Evolutionary conservation across 176 grass and related monocot genomes (phyloP).

Genomic region (Eleusine coracana): DNA sequence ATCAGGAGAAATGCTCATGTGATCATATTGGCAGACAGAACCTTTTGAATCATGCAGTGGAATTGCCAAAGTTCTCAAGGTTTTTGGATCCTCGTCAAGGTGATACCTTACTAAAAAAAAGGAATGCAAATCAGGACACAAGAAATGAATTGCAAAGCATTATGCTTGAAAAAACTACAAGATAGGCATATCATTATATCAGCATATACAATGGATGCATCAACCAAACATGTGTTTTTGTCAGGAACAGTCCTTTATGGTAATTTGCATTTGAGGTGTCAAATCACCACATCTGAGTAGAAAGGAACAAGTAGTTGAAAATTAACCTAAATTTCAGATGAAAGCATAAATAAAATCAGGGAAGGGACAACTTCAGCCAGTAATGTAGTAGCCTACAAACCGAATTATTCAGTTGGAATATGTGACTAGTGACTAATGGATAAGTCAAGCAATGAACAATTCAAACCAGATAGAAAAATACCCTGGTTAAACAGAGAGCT

Average conservation of each 20-base stretch:
- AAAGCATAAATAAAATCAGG: conserved; percentile 11
- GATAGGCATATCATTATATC: not conserved
- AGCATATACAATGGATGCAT: conserved; percentile 20
- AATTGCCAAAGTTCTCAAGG: conserved; percentile 76
- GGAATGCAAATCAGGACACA: conserved; percentile 15
- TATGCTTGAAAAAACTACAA: not conserved
- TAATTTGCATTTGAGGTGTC: conserved; percentile 9
- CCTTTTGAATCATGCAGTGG: conserved; percentile 83
- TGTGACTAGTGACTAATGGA: conserved; percentile 5
- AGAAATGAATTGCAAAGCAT: conserved; percentile 2
- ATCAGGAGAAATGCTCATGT: conserved; percentile 80
- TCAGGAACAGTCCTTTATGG: not conserved
- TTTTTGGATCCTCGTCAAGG: conserved; percentile 97
- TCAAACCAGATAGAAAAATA: not conserved
- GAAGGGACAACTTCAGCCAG: not conserved
- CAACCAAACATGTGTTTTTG: not conserved
- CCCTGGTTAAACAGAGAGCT: not conserved
- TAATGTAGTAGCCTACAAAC: not conserved
- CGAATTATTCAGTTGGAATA: not conserved
- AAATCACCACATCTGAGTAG: not conserved
- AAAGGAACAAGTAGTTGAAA: not conserved
- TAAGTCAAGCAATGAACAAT: not conserved
- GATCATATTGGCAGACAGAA: conserved; percentile 68
- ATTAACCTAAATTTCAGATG: not conserved
- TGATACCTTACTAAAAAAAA: conserved; percentile 84